Evolutionary conservation across 2,329 filamentous ascomycete species (phyloP).

Genomic region (Xylaria sp.): DNA sequence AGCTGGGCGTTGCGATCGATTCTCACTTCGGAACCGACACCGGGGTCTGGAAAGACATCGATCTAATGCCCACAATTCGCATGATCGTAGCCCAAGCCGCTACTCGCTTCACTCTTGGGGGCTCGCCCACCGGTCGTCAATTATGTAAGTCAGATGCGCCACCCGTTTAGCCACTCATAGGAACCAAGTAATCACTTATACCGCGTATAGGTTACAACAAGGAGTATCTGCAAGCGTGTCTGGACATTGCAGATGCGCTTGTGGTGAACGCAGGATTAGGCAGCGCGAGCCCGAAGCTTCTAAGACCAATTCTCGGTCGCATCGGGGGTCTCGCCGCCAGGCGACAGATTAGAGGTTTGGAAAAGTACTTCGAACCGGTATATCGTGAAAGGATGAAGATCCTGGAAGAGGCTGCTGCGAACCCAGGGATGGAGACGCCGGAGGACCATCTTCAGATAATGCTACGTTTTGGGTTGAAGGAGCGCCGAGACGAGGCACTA

Average conservation of each 20-base stretch:
- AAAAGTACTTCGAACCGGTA: conserved; percentile 43
- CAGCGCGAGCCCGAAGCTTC: conserved; percentile 28
- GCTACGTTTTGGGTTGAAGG: conserved; percentile 53
- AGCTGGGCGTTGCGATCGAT: conserved; percentile 51
- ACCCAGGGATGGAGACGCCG: conserved; percentile 43
- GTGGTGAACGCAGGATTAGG: conserved; percentile 29
- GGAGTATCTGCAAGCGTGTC: conserved; percentile 36
- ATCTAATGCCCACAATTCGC: conserved; percentile 45
- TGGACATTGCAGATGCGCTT: conserved; percentile 33
- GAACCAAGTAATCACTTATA: not conserved
- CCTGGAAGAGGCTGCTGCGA: conserved; percentile 37
- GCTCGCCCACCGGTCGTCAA: conserved; percentile 43
- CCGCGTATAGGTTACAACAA: conserved; percentile 48
- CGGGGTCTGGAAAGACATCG: conserved; percentile 51
- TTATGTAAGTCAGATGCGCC: conserved; percentile 46
- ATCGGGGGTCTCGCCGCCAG: conserved; percentile 37
- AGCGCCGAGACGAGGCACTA: conserved; percentile 53
- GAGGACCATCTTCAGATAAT: conserved; percentile 57
- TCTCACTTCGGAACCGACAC: conserved; percentile 51
- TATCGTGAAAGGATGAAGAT: conserved; percentile 40
- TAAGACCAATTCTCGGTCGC: conserved; percentile 34
- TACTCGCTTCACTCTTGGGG: conserved; percentile 44
- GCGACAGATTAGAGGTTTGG: conserved; percentile 43
- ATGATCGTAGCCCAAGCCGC: conserved; percentile 48
- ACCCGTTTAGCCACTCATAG: not conserved